Percentiles rank a stretch among this genome's conserved stretches.
These are phyloP conservation scores for Cladophialophora exuberans DNA, from an alignment of 2,329 filamentous ascomycete species.

Conservation along the genomic window DNA sequence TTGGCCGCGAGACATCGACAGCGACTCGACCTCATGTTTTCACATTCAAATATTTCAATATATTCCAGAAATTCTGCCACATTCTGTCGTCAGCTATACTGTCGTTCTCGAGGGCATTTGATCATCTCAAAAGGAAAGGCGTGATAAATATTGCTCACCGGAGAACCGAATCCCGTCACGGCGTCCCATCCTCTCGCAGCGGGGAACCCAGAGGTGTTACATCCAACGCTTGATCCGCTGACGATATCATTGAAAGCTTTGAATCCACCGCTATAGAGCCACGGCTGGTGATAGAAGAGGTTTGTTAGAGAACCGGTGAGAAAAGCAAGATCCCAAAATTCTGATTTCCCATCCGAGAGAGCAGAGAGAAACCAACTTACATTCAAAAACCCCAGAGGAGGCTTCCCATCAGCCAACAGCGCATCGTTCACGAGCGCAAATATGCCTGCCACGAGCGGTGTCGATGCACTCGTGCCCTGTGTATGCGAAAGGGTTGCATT, in stretches of 20 bases:
- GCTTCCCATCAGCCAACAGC: not conserved
- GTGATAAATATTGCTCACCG: no score
- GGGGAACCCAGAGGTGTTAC: not conserved
- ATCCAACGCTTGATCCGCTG: not conserved
- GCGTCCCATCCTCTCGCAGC: not conserved
- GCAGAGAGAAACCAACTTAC: not conserved
- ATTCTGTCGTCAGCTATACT: no score
- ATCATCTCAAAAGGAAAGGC: no score
- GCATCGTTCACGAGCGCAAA: constrained; percentile 1
- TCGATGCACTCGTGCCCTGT: not conserved
- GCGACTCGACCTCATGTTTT: no score
- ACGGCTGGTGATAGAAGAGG: not conserved
- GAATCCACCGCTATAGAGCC: not conserved
- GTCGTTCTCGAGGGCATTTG: no score
- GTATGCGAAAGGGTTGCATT: not conserved
- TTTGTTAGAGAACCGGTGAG: not conserved
- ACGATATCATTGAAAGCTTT: not conserved
- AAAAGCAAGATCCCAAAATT: no score
- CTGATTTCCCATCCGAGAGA: no score
- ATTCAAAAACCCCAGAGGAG: not conserved
- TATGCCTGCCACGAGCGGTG: not conserved
- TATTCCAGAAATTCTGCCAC: no score
- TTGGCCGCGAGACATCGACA: no score
- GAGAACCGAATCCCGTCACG: not conserved
- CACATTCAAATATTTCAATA: no score